Evolutionary conservation across 1,284 basidiomycete species (phyloP), one percentile per base, ranked within the genome.

Genomic region (Phellopilus nigrolimitatus): DNA sequence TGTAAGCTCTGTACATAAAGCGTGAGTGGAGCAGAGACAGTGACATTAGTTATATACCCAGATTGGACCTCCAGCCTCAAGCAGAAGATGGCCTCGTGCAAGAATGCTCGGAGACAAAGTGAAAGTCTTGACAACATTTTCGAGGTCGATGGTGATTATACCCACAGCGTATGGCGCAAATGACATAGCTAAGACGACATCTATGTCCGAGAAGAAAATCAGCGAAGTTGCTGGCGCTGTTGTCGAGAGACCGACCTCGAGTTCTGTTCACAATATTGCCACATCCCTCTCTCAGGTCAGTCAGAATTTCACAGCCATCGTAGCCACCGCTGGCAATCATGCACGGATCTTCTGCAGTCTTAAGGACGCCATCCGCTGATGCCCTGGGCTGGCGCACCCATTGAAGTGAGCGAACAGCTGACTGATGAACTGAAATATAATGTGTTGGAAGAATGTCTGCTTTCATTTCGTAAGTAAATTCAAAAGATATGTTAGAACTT

Each of bases 31-130:
- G 4, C 24, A 37, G n/a, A 34, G 15, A 28, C 25, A 12, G 15
- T 24, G 37, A 24, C 39, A n/a, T 6, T 19, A 8, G 49, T 2
- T 0, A 64, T 76, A 51, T 60, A 92, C 92, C 88, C 87, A 91
- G 53, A 90, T 75, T 10, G 90, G 84, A 0, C 91, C 91, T 21
- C 76, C 72, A 0, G 84, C 79, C 56, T 90, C 86, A 56, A 89
- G 66, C 34, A 89, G 61, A 7, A 74, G 72, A 64, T 88, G 86
- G 0, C 88, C 88, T 44, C 82, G 72, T 13, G 86, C 88, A 3
- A 91, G 71, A 75, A 85, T 84, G 56, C 73, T 76, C 1, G 87
- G 83, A 3, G 81, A 78, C 1, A 83, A 67, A 3, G 84, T 81
- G 63, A 83, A 88, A 1, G 76, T 75, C 64, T 90, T 91, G 49